Evolutionary conservation across 345 rosid genomes (phyloP), one percentile per base, ranked within the genome.

Genomic region (Pelargonium nanum): DNA sequence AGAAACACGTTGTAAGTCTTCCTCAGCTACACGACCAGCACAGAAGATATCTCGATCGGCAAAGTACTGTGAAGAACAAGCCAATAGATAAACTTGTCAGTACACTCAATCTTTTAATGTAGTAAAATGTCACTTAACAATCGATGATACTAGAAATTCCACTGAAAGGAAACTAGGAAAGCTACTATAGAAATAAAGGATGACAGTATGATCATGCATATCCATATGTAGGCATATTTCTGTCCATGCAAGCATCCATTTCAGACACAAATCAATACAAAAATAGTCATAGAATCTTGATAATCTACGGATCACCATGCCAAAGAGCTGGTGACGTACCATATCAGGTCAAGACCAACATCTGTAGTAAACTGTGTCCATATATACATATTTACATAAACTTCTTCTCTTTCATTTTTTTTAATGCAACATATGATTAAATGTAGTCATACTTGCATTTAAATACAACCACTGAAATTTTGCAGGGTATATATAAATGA

Each of bases 31-130:
- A 64, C 99, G 99, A 58, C 97, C 99, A 76, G 99, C 99, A 61
- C 99, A 90, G 82, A 94, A 94, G 57, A 94, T 85, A 80, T 94
- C 97, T 55, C 97, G 82, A 74, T 94, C 99, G 16, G 99, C 99
- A 70, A 94, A 94, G 72, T 94, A 91, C 99, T 94, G 89, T 70
- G 5, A 17, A 55, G 17, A 22, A 70, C 60, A 61, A 74, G 60
- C 56, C 72, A 24, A 56, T 24, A 10, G 25, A 56, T 55, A 19
- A 52, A 52, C 4, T 4, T 52, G 9, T 19, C 17, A 52, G 55
- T 8, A 19, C 2, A 19, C 0, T 19, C 10, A 19, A 52, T 20
- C 22, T 52, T 52, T n/a, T 52, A 52, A 52, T 6, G 2, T 19
- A 52, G 55, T n/a, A n/a, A 45, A 45, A 45, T 28, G 7, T 28